Base-by-base conservation (phyloP, 805 yeast species). In the Wickerhamomyces sydowiorum region DNA sequence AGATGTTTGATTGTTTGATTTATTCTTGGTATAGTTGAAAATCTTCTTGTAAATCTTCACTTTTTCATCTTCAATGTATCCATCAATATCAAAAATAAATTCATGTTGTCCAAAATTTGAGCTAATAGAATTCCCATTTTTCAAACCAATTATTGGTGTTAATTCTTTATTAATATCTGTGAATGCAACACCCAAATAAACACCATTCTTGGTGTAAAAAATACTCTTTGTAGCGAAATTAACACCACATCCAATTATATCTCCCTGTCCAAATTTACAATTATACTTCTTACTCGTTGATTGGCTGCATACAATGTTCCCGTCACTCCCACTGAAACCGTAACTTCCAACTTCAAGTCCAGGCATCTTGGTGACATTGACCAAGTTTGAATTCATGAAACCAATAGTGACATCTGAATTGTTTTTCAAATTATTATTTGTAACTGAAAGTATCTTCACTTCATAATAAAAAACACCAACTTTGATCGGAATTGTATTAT, bases 201-300 rank as follows among this genome's bases (percentile, higher is more conserved):
- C 70, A 2, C 96, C 97, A 61, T 90, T 89, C 57, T 85, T 82
- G 0, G 96, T 89, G 49, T 78, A 77, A 52, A 89, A 90, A 2
- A 87, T 71, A 0, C 79, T 64, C 33, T 76, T 72, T 32, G 75
- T 76, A 14, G 73, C 66, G 51, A 76, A 83, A 64, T 89, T 83
- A 20, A 88, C 72, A 5, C 96, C 96, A 60, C 90, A 83, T 0
- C 97, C 97, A 47, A 90, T 72, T 3, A 75, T 67, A 60, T 88
- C 96, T 19, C 73, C 73, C 28, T 64, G 56, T 0, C 80, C 76
- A 57, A 74, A 81, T 24, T 57, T 62, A 32, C 72, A 69, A 2
- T 69, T 69, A 39, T 65, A 70, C 20, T 61, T 65, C 34, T 64
- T 65, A 14, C 67, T 61, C 3, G 65, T 57, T 12, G 67, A 65